Conservation (phyloP, 75 land plant species). For the Pseudotsuga menziesii region DNA sequence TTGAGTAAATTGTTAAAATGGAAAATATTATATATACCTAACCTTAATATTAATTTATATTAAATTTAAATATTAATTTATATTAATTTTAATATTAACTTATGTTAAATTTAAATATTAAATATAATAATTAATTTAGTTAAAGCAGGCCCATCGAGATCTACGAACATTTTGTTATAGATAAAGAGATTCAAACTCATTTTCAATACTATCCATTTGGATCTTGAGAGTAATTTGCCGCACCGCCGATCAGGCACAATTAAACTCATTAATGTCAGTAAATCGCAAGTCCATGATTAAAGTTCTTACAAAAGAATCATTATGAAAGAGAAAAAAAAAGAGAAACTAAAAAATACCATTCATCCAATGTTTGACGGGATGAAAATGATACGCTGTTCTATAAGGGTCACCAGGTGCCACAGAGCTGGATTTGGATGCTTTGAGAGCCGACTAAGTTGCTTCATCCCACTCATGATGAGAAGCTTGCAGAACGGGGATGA, state of each 20-base stretch:
- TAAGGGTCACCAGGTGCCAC: background rate
- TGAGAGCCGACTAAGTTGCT: background rate
- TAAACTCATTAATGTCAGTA: background rate
- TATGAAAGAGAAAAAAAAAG: background rate
- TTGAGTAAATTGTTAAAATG: too few relatives aligned
- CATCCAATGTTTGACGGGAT: conserved; percentile 33
- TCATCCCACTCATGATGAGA: conserved; percentile 7
- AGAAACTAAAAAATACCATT: conserved; percentile 14
- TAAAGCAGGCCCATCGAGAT: too few relatives aligned
- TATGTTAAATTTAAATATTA: too few relatives aligned
- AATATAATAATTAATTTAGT: too few relatives aligned
- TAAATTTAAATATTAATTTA: too few relatives aligned
- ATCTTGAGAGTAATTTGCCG: background rate
- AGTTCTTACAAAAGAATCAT: background rate
- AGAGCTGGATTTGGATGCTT: background rate
- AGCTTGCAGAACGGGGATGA: background rate
- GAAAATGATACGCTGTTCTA: conserved; percentile 29
- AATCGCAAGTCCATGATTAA: background rate
- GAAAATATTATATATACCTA: too few relatives aligned
- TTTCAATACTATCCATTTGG: too few relatives aligned
- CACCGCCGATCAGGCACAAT: background rate
- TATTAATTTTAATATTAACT: too few relatives aligned
- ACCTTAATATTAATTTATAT: too few relatives aligned
- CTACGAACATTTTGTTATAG: too few relatives aligned
- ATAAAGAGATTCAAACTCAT: too few relatives aligned